Conservation (phyloP, 2,329 filamentous ascomycete genomes). For the Sarocladium kiliense region DNA sequence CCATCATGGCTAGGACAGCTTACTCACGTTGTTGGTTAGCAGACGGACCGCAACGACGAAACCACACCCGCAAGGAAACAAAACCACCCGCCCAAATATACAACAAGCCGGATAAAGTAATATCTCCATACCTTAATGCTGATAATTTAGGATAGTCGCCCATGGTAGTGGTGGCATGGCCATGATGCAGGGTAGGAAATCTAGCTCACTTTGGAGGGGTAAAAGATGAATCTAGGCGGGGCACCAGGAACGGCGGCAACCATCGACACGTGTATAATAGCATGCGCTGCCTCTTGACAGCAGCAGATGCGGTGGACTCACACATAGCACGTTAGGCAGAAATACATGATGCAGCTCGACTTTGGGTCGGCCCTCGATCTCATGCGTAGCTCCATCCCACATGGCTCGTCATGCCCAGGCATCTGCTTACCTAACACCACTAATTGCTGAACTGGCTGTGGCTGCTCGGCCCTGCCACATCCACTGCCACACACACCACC, state of each 20-base stretch:
- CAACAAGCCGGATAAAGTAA: too few species aligned
- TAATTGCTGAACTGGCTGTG: not conserved
- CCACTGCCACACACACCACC: slow-evolving; percentile 8
- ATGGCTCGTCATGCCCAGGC: not conserved
- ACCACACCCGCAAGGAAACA: too few species aligned
- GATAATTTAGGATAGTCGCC: too few species aligned
- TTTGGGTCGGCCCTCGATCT: not conserved
- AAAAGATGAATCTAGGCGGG: not conserved
- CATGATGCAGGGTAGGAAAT: slow-evolving; percentile 5
- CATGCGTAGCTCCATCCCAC: not conserved
- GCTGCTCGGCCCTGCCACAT: slow-evolving; percentile 8
- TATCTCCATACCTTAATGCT: too few species aligned
- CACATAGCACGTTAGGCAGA: not conserved
- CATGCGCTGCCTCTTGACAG: not conserved
- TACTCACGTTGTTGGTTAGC: not conserved
- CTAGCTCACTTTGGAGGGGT: not conserved
- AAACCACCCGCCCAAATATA: too few species aligned
- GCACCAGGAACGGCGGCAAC: not conserved
- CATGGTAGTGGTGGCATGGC: not conserved
- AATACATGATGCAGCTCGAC: slow-evolving; percentile 2
- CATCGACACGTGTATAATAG: too few species aligned
- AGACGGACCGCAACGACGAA: not conserved
- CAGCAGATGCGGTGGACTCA: not conserved
- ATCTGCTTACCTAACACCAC: slow-evolving; percentile 5
- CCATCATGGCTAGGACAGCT: not conserved